Conservation (phyloP, 106 monocot species). For the Platanthera guangdongensis region DNA sequence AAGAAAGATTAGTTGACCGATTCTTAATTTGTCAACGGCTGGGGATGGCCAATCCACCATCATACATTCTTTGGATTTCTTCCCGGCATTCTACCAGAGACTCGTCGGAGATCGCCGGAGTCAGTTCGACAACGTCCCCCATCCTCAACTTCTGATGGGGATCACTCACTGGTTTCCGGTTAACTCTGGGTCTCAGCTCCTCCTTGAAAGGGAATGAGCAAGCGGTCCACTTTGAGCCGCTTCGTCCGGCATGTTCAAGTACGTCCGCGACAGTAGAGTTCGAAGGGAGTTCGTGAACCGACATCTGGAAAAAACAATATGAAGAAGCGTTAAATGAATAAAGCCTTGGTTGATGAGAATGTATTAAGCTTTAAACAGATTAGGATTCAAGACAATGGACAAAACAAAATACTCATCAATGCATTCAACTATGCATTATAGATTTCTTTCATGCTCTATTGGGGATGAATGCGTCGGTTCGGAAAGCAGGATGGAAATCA, state of each 20-base stretch:
- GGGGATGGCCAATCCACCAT: constrained; percentile 33
- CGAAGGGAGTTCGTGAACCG: constrained; percentile 58
- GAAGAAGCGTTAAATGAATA: neutral
- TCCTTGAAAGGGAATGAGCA: constrained; percentile 44
- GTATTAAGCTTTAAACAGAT: too few species aligned
- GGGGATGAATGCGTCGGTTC: neutral
- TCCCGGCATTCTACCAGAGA: constrained; percentile 54
- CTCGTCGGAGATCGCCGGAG: constrained; percentile 37
- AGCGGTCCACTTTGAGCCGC: constrained; percentile 15
- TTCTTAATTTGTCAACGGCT: neutral
- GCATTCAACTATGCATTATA: neutral
- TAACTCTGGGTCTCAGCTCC: constrained; percentile 58
- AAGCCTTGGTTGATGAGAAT: neutral
- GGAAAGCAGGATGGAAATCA: neutral
- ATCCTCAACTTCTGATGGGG: constrained; percentile 43
- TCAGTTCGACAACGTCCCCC: constrained; percentile 72
- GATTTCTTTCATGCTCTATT: neutral
- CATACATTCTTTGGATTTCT: constrained; percentile 74
- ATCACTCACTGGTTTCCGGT: constrained; percentile 30
- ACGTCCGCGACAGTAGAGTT: constrained; percentile 62
- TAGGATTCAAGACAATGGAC: too few species aligned
- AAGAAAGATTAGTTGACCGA: constrained; percentile 5
- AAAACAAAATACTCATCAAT: neutral
- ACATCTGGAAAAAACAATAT: constrained; percentile 42
- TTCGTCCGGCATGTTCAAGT: constrained; percentile 36